Evolutionary conservation across 2,329 filamentous ascomycete species (phyloP), one percentile per base, ranked within the genome.

Genomic region (Fusarium anthophilum): DNA sequence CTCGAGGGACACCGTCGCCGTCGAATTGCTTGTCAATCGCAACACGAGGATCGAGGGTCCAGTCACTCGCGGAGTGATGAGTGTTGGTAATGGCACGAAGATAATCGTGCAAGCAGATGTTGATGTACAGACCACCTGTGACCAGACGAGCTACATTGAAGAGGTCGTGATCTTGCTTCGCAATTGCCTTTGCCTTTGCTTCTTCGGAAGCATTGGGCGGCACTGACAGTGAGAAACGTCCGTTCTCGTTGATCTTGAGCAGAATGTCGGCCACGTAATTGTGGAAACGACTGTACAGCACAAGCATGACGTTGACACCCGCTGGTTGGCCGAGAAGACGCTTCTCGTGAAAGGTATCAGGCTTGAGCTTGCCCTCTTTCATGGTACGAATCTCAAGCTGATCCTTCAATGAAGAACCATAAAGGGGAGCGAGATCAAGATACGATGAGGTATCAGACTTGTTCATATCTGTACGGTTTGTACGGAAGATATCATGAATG

Each of bases 381-480:
- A 89, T 87, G 3, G 90, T 91, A 30, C 92, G 86, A 77, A 94
- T 88, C 70, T 84, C 80, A 54, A 91, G 83, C 76, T 93, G 91
- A 71, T 93, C 90, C 32, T 85, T 83, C 76, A 89, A 86, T 48
- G 89, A 90, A 57, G 88, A 92, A 8, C 93, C 93, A 73, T 95
- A 95, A 7, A 95, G 83, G 1, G 93, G 93, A 1, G 91, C 87
- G 3, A 95, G 84, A 77, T 95, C 93, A 30, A 95, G 87, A 72
- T 95, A 95, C 0, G 92, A 94, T 0, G 92, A 94, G 1, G 91
- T 93, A 70, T 90, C 84, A 2, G 90, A 92, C 63, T 88, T 89
- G 63, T 88, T 89, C 77, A 86, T 87, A 79, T 94, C 90, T 10
- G 83, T 84, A 32, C 90, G 88, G 75, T 89, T 89, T 4, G 81